Percentiles rank a stretch among this genome's conserved stretches.
Conservation (phyloP, 225 moss, liverwort and hornwort genomes). For the Antitrichia curtipendula region DNA sequence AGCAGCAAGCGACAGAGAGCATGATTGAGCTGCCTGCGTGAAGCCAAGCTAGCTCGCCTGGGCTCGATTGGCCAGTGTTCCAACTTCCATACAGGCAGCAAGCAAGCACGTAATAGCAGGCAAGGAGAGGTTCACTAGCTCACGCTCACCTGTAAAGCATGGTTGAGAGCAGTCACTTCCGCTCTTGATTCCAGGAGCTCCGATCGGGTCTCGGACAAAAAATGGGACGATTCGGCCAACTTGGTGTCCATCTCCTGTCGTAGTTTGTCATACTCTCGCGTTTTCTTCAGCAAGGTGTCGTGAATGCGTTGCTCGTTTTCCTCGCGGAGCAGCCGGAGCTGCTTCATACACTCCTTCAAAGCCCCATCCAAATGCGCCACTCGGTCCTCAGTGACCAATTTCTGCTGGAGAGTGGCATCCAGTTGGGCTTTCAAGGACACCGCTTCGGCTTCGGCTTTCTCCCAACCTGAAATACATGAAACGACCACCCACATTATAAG, state of each 20-base stretch:
- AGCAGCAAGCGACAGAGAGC: neutral
- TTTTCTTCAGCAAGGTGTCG: slow-evolving; percentile 42
- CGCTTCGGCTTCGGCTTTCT: slow-evolving; percentile 61
- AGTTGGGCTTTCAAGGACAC: slow-evolving; percentile 43
- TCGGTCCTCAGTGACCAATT: slow-evolving; percentile 46
- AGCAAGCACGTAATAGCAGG: neutral
- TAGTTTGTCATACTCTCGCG: slow-evolving; percentile 47
- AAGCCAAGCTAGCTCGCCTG: neutral
- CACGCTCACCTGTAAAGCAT: slow-evolving; percentile 38
- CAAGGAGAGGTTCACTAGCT: neutral
- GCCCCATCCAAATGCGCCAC: slow-evolving; percentile 60
- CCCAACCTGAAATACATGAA: slow-evolving; percentile 30
- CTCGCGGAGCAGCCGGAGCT: slow-evolving; percentile 46
- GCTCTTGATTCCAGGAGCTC: slow-evolving; percentile 49
- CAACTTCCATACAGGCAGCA: neutral
- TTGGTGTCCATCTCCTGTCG: slow-evolving; percentile 54
- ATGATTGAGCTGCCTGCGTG: neutral
- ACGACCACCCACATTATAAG: neutral
- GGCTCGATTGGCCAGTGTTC: neutral
- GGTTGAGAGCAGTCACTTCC: slow-evolving; percentile 35
- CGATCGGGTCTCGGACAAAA: slow-evolving; percentile 22
- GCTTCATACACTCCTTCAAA: slow-evolving; percentile 61
- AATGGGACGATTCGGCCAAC: slow-evolving; percentile 30
- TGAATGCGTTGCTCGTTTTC: slow-evolving; percentile 57
- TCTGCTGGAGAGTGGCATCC: slow-evolving; percentile 48